Evolutionary conservation across 2,329 filamentous ascomycete species (phyloP).

Genomic region (Paecilomyces fulvus): DNA sequence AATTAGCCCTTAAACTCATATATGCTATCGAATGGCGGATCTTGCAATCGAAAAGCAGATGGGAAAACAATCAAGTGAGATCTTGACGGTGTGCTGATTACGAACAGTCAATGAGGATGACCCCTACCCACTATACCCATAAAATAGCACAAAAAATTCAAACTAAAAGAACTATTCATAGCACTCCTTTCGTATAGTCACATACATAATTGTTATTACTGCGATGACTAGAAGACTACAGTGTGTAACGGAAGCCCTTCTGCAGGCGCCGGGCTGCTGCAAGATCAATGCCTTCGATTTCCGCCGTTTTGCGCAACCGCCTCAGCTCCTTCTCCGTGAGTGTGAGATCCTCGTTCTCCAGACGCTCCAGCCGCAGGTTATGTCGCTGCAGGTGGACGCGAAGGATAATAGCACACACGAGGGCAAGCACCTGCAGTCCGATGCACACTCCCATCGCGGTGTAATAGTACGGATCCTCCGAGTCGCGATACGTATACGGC

Average conservation of each 20-base stretch:
- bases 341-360: constrained; percentile 41
- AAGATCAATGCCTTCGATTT: constrained; percentile 44
- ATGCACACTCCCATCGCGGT: constrained; percentile 37
- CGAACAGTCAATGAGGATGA: no score
- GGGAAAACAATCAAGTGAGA: no score
- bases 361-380: constrained; percentile 43
- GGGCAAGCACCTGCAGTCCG: constrained; percentile 30
- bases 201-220: background rate
- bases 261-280: constrained; percentile 43
- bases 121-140: no score
- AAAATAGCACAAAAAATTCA: no score
- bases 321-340: constrained; percentile 41
- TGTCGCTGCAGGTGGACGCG: constrained; percentile 33
- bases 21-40: no score
- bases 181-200: background rate
- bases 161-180: background rate
- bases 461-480: constrained; percentile 32
- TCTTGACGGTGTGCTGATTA: no score
- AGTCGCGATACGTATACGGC: constrained; percentile 39
- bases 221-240: constrained; percentile 20
- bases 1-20: no score
- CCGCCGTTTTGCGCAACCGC: constrained; percentile 42
- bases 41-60: no score
- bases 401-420: constrained; percentile 27
- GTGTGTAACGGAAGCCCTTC: constrained; percentile 47